Percentiles rank a stretch among this genome's conserved stretches.
Evolutionary conservation across 441 rosid species (phyloP).

Genomic region (Gossypium lobatum): DNA sequence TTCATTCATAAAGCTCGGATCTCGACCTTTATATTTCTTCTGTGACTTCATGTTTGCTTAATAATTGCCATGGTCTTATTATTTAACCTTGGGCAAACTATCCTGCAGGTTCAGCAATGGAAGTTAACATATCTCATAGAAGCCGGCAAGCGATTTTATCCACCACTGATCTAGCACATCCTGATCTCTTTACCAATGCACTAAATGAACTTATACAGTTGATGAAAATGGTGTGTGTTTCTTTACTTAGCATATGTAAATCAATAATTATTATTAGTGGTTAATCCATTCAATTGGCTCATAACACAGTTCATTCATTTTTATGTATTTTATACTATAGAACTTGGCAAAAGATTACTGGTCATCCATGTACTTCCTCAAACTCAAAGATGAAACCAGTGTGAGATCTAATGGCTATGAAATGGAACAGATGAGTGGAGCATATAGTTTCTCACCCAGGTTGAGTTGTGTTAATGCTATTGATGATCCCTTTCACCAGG

Average conservation of each 20-base stretch:
- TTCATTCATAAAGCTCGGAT: background rate
- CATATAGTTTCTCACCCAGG: slow-evolving; percentile 73
- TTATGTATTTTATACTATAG: slow-evolving; percentile 25
- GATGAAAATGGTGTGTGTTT: slow-evolving; percentile 55
- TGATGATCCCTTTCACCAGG: slow-evolving; percentile 83
- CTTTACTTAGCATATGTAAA: background rate
- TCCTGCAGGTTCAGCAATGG: slow-evolving; percentile 70
- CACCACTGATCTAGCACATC: slow-evolving; percentile 55
- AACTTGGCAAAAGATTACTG: slow-evolving; percentile 81
- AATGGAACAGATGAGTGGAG: slow-evolving; percentile 37
- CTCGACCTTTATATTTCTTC: background rate
- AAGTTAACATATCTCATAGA: slow-evolving; percentile 76
- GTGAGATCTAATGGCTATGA: slow-evolving; percentile 36
- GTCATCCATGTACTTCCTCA: slow-evolving; percentile 78
- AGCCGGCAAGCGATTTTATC: slow-evolving; percentile 63
- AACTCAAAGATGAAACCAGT: slow-evolving; percentile 69
- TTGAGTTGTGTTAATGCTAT: slow-evolving; percentile 62
- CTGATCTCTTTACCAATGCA: slow-evolving; percentile 61
- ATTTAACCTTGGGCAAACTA: background rate
- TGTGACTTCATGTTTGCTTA: background rate
- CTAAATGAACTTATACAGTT: slow-evolving; percentile 70
- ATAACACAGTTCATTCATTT: background rate
- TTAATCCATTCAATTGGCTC: background rate
- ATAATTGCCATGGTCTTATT: background rate
- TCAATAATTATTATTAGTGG: background rate